Evolutionary conservation across 106 monocot species (phyloP), one percentile per base, ranked within the genome.

Genomic region (Acanthochlamys bracteata): DNA sequence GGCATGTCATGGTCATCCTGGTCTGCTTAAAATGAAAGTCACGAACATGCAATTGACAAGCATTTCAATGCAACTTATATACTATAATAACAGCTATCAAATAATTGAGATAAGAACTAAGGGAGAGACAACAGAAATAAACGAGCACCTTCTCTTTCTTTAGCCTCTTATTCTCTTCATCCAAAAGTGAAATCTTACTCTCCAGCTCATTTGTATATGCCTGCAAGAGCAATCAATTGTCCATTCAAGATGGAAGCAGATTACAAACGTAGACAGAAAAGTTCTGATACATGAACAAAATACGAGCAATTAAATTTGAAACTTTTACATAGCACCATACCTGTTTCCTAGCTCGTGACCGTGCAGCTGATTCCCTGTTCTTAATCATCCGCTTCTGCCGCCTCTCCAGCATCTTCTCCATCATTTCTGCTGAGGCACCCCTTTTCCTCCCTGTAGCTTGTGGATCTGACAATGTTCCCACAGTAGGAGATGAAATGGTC

Each of bases 271-370:
- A 55, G 55, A 55, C 7, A 54, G 9, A 55, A 20, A 22, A 10
- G 20, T 2, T 4, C 20, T 20, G 55, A 19, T 2, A 55, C 41
- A 43, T 20, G 14, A 59, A 11, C 1, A 27, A 11, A 25, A 3
- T 3, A 26, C 11, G 21, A 19, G 56, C 4, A 57, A 17, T 55
- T n/a, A 57, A 22, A 19, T 22, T 11, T 57, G 20, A 21, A 41
- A 40, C 0, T 41, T 27, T n/a, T 15, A 52, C 11, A 61, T 59
- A 61, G 2, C 4, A 10, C 11, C 21, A 10, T 4, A 95, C 95
- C 90, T 90, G 90, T 66, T 95, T 95, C 77, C 95, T 87, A 57
- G 95, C 95, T 69, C 95, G 86, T 8, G 95, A 95, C 55, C 95
- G 81, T 2, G 95, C 95, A 43, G 95, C 95, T 13, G 95, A 95